Evolutionary conservation across 768 basidiomycete species (phyloP).

Genomic region (Scleroderma bovista): DNA sequence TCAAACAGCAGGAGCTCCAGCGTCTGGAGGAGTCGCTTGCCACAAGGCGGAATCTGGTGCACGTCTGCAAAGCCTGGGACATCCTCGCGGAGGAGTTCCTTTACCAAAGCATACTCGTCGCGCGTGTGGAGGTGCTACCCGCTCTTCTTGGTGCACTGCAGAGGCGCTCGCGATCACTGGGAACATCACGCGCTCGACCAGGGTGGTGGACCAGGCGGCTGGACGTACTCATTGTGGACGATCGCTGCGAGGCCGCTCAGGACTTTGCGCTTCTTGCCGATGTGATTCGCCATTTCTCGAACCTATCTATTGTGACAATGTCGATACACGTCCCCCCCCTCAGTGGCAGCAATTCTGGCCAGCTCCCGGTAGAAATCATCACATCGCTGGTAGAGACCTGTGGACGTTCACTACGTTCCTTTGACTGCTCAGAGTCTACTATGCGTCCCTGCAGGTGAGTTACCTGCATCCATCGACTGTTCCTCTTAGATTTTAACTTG

Average conservation of each 20-base stretch:
- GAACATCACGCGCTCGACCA: slow-evolving; percentile 3
- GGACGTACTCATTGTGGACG: slow-evolving; percentile 20
- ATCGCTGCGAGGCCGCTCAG: slow-evolving; percentile 20
- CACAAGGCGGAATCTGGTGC: slow-evolving; percentile 16
- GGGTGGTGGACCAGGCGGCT: slow-evolving; percentile 26
- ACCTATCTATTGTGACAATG: slow-evolving; percentile 18
- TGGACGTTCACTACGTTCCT: slow-evolving; percentile 19
- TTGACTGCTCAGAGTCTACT: slow-evolving; percentile 26
- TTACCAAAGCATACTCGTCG: slow-evolving; percentile 18
- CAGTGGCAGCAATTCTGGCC: slow-evolving; percentile 17
- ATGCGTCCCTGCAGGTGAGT: slow-evolving; percentile 26
- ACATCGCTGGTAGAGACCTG: slow-evolving; percentile 21
- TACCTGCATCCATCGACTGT: background rate
- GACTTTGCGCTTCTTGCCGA: slow-evolving; percentile 19
- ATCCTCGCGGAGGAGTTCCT: slow-evolving; percentile 16
- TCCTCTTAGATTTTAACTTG: background rate
- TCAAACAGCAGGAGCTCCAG: slow-evolving; percentile 11
- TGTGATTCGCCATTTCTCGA: slow-evolving; percentile 21
- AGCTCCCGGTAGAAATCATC: slow-evolving; percentile 17
- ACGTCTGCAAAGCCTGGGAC: slow-evolving; percentile 22
- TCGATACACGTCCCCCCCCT: slow-evolving; percentile 23
- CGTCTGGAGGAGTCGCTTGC: slow-evolving; percentile 17
- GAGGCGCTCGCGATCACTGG: background rate
- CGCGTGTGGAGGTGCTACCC: slow-evolving; percentile 12
- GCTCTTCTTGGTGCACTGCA: slow-evolving; percentile 13